Percentiles rank a stretch among this genome's conserved stretches.
These are phyloP conservation scores for Tricholoma sp. DNA, from an alignment of 768 basidiomycete species.

Conservation along the genomic window DNA sequence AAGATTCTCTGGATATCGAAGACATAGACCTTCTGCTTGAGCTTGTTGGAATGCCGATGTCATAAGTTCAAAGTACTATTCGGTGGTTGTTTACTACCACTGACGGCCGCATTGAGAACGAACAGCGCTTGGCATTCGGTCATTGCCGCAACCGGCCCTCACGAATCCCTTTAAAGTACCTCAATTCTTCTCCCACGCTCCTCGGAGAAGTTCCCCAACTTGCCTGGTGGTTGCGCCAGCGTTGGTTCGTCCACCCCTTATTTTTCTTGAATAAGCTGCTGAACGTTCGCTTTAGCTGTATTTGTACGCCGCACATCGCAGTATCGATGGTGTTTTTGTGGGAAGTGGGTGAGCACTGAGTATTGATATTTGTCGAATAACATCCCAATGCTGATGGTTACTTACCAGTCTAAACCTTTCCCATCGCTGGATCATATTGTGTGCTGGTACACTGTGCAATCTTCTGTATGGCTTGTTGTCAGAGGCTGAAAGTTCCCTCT, in stretches of 20 bases:
- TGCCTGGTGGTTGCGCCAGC: neutral
- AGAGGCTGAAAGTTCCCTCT: neutral
- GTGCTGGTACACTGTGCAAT: neutral
- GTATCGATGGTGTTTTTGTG: neutral
- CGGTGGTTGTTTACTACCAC: slow-evolving; percentile 14
- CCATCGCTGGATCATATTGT: neutral
- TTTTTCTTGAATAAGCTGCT: neutral
- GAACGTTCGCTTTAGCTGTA: neutral
- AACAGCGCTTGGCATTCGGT: slow-evolving; percentile 7
- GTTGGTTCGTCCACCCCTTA: neutral
- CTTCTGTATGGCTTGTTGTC: neutral
- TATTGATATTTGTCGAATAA: neutral
- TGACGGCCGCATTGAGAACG: slow-evolving; percentile 4
- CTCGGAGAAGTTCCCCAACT: slow-evolving; percentile 1
- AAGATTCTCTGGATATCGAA: slow-evolving; percentile 66
- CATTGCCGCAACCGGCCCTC: neutral
- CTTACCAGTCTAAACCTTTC: neutral
- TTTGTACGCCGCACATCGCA: neutral
- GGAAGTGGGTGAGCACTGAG: neutral
- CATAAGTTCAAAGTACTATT: no score
- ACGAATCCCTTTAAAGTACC: neutral
- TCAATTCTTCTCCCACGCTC: neutral
- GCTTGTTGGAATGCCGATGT: slow-evolving; percentile 36
- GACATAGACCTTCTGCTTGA: slow-evolving; percentile 57
- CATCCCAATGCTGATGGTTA: neutral